phyloP scores from a whole-genome alignment of 257 asterid genomes.

The Euphrasia confusa region DNA sequence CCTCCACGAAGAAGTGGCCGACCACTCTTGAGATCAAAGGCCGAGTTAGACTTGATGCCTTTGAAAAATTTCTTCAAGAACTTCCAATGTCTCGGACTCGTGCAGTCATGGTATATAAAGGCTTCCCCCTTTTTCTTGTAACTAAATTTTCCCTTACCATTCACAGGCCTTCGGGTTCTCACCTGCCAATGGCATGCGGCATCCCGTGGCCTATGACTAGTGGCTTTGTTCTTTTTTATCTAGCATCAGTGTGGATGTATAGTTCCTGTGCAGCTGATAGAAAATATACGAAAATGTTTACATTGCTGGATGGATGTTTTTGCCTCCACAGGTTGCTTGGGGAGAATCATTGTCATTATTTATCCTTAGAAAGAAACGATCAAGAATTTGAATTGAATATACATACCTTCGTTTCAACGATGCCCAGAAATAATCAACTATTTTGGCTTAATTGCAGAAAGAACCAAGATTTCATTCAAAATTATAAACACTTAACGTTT shows the following conservation, averaged over 20 bases:
- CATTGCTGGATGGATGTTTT: constrained; percentile 27
- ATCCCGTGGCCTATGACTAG: constrained; percentile 21
- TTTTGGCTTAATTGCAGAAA: not conserved
- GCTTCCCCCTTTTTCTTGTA: constrained; percentile 51
- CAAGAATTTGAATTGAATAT: not conserved
- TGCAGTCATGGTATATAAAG: constrained; percentile 98
- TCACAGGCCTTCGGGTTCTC: constrained; percentile 36
- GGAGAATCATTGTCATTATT: constrained; percentile 4
- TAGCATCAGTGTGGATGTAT: constrained; percentile 34
- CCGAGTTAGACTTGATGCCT: constrained; percentile 87
- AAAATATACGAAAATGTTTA: constrained; percentile 24
- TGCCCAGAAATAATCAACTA: constrained; percentile 3
- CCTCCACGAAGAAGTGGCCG: constrained; percentile 76
- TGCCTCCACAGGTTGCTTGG: constrained; percentile 2
- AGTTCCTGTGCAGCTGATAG: constrained; percentile 18
- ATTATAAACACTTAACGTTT: too few species aligned
- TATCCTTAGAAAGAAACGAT: not conserved
- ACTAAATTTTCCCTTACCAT: constrained; percentile 31
- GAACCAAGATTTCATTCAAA: too few species aligned
- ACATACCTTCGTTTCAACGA: not conserved
- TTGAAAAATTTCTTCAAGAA: constrained; percentile 82
- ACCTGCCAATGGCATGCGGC: constrained; percentile 31
- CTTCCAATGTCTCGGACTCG: constrained; percentile 97
- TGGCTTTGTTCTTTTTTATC: constrained; percentile 22
- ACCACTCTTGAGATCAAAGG: constrained; percentile 87